phyloP scores from a whole-genome alignment of 2,329 filamentous ascomycete genomes.

The Fusarium pseudocircinatum region DNA sequence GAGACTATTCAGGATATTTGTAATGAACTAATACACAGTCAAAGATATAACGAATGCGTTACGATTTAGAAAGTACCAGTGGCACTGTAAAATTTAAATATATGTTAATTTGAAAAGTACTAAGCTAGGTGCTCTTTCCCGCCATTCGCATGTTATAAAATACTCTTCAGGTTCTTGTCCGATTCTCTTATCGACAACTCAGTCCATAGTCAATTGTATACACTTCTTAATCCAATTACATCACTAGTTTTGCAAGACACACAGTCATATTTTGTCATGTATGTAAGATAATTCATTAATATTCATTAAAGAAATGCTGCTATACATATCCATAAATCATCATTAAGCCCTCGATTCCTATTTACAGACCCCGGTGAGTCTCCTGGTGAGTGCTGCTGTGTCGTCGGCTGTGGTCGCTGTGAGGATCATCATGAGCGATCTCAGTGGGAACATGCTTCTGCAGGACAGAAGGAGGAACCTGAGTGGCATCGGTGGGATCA shows the following conservation, averaged over 20 bases:
- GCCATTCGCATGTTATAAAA: background rate
- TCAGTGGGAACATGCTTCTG: slow-evolving; percentile 56
- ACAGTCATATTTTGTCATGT: no score
- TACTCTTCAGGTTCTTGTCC: background rate
- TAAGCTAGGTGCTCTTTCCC: background rate
- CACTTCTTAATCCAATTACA: background rate
- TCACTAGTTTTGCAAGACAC: background rate
- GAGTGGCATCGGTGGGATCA: slow-evolving; percentile 65
- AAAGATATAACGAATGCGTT: background rate
- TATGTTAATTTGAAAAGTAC: background rate
- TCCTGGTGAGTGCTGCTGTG: slow-evolving; percentile 62
- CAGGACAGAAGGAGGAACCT: slow-evolving; percentile 66
- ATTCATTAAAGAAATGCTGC: slow-evolving; percentile 25
- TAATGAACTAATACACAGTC: background rate
- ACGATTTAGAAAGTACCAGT: background rate
- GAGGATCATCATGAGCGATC: slow-evolving; percentile 56
- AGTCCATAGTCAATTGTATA: background rate
- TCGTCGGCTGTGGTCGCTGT: slow-evolving; percentile 56
- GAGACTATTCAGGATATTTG: background rate
- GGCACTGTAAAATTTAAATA: background rate
- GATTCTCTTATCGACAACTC: background rate
- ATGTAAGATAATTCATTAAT: slow-evolving; percentile 20
- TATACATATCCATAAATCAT: slow-evolving; percentile 35
- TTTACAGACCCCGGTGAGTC: slow-evolving; percentile 57
- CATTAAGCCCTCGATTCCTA: background rate